Percentiles rank a stretch among this genome's conserved stretches.
Evolutionary conservation across 2,329 filamentous ascomycete species (phyloP).

Genomic region (Cladobotryum protrusum): DNA sequence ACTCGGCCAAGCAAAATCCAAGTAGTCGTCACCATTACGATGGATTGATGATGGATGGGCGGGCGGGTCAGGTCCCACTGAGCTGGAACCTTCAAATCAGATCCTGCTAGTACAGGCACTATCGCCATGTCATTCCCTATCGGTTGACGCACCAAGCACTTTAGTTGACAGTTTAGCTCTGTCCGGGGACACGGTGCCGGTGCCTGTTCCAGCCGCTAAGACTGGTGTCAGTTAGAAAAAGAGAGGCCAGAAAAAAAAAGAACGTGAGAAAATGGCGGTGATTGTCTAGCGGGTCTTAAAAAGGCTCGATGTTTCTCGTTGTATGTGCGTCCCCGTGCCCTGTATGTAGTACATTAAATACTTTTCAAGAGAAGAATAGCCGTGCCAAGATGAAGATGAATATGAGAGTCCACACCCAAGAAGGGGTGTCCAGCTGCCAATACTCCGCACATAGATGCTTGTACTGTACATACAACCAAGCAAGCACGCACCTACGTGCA

Average conservation of each 20-base stretch:
- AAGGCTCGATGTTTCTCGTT: background rate
- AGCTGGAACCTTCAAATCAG: conserved; percentile 1
- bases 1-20: background rate
- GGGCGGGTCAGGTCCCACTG: background rate
- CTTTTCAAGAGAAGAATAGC: too few relatives aligned
- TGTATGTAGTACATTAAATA: too few relatives aligned
- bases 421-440: too few relatives aligned
- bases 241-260: too few relatives aligned
- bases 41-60: background rate
- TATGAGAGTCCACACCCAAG: too few relatives aligned
- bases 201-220: conserved; percentile 2
- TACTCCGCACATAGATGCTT: too few relatives aligned
- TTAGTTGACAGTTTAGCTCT: background rate
- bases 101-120: background rate
- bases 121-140: conserved; percentile 1
- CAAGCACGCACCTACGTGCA: too few relatives aligned
- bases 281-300: conserved; percentile 1
- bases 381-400: too few relatives aligned
- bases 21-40: too few relatives aligned
- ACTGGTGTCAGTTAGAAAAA: background rate
- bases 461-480: too few relatives aligned
- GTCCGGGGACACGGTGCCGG: conserved; percentile 11
- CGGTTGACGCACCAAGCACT: background rate
- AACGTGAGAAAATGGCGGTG: conserved; percentile 4
- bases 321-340: background rate